Evolutionary conservation across 148 eudicot genomes (phyloP), one percentile per base, ranked within the genome.

Genomic region (Vaccinium myrtillus): DNA sequence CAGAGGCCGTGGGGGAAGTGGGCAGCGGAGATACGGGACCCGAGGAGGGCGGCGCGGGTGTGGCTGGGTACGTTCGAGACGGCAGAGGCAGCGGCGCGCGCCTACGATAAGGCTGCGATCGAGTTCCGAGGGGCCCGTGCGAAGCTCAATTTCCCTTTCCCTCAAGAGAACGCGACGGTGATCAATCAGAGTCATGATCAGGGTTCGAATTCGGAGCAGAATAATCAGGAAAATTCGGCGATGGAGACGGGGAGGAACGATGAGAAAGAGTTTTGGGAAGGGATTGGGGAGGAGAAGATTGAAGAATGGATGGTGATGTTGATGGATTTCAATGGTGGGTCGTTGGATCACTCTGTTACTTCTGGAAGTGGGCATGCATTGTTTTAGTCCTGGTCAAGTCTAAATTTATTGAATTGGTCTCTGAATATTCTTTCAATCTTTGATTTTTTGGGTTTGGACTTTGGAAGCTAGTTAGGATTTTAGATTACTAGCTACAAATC

Each of bases 1-100:
- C 92, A 91, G 87, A 90, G 95, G 85, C 95, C 91, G 8, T 93
- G 92, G 92, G 93, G 95, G 15, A 92, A 89, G 50, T 92, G 95
- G 95, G 95, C 92, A 4, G 88, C 95, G 14, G 93, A 93, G 85
- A 91, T 93, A 9, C 86, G 91, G 2, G 91, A 93, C 88, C 93
- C 95, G 4, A 84, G 86, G 74, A 63, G 90, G 23, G 91, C 87
- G 0, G 61, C 89, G 9, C 78, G 93, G n/a, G 91, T 91, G 61
- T 91, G 93, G 93, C 90, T 91, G 15, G 93, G 93, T 43, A 89
- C 91, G 8, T 89, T 91, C 36, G 81, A 81, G 43, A 91, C 91
- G 13, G 93, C 90, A 10, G 91, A 88, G 81, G 93, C 83, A 0
- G 93, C 93, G 0, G 93, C 93, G 0, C 59, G 84, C 27, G 93